phyloP scores from a whole-genome alignment of 495 filamentous ascomycete species.

The Penicillium bialowiezense region DNA sequence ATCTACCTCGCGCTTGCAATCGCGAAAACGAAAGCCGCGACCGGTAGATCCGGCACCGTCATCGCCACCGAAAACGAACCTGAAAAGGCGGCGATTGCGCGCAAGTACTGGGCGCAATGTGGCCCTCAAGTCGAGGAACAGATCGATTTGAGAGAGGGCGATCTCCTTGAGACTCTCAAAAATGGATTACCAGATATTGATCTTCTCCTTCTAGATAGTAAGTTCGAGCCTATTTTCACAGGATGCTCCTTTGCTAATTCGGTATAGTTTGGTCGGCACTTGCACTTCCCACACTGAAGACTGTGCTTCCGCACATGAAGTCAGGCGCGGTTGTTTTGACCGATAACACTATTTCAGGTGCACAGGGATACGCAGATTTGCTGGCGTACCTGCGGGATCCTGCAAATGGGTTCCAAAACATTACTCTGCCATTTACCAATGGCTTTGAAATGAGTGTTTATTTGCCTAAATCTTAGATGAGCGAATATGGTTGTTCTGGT shows the following conservation, averaged over 20 bases:
- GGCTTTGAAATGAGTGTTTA: slow-evolving; percentile 32
- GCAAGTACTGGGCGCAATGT: slow-evolving; percentile 45
- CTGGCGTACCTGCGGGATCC: slow-evolving; percentile 21
- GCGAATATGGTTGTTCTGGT: too few relatives aligned
- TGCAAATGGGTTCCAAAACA: slow-evolving; percentile 25
- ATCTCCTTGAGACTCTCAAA: slow-evolving; percentile 50
- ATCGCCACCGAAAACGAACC: slow-evolving; percentile 55
- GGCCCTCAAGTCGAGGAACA: slow-evolving; percentile 36
- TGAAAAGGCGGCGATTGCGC: slow-evolving; percentile 42
- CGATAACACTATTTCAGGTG: slow-evolving; percentile 43
- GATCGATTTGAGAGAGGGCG: slow-evolving; percentile 53
- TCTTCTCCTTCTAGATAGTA: slow-evolving; percentile 55
- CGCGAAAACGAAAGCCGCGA: slow-evolving; percentile 21
- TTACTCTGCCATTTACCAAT: slow-evolving; percentile 29
- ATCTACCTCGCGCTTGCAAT: slow-evolving; percentile 57
- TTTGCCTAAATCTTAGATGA: too few relatives aligned
- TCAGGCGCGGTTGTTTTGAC: slow-evolving; percentile 45
- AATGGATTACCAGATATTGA: slow-evolving; percentile 41
- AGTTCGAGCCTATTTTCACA: slow-evolving; percentile 10
- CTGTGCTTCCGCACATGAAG: slow-evolving; percentile 40
- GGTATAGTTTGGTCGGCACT: slow-evolving; percentile 49
- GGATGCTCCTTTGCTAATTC: neutral
- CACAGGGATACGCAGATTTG: slow-evolving; percentile 30
- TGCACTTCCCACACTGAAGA: slow-evolving; percentile 46
- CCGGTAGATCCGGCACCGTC: slow-evolving; percentile 34